phyloP scores from a whole-genome alignment of 2,329 filamentous ascomycete species.

The Aspergillus brunneoviolaceus region DNA sequence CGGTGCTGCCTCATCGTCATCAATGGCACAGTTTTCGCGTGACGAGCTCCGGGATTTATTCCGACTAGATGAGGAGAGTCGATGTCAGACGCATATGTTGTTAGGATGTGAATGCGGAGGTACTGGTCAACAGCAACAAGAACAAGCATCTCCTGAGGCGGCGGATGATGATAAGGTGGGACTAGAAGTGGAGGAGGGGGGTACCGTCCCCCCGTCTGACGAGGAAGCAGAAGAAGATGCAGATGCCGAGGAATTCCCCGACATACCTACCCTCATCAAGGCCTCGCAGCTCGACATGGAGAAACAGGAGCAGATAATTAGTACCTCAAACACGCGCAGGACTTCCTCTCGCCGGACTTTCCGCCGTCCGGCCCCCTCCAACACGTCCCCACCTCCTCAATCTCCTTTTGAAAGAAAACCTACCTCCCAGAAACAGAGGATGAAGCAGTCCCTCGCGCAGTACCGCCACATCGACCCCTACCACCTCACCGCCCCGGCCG shows the following conservation, averaged over 20 bases:
- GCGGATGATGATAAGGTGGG: too few relatives aligned
- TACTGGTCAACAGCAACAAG: slow-evolving; percentile 37
- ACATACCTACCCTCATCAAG: slow-evolving; percentile 37
- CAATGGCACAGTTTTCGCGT: slow-evolving; percentile 59
- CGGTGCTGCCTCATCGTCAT: slow-evolving; percentile 46
- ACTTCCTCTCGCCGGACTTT: background rate
- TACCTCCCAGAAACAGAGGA: slow-evolving; percentile 34
- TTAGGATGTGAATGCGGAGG: slow-evolving; percentile 64
- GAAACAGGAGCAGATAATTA: slow-evolving; percentile 27
- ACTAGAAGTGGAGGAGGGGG: background rate
- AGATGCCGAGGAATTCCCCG: slow-evolving; percentile 27
- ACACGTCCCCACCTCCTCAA: background rate
- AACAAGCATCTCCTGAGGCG: background rate
- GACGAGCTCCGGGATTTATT: slow-evolving; percentile 69
- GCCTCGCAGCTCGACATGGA: slow-evolving; percentile 42
- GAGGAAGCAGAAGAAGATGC: slow-evolving; percentile 9
- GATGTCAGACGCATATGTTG: slow-evolving; percentile 68
- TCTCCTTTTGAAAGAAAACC: background rate
- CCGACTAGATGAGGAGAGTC: slow-evolving; percentile 59
- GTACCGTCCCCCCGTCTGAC: slow-evolving; percentile 10
- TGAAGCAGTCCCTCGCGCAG: slow-evolving; percentile 45
- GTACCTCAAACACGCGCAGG: background rate
- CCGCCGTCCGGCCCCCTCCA: background rate
- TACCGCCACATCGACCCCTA: slow-evolving; percentile 46
- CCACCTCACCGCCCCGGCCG: slow-evolving; percentile 20